Base-by-base conservation (phyloP, 192 early-diverging fungal species). In the Coemansia sp. region DNA sequence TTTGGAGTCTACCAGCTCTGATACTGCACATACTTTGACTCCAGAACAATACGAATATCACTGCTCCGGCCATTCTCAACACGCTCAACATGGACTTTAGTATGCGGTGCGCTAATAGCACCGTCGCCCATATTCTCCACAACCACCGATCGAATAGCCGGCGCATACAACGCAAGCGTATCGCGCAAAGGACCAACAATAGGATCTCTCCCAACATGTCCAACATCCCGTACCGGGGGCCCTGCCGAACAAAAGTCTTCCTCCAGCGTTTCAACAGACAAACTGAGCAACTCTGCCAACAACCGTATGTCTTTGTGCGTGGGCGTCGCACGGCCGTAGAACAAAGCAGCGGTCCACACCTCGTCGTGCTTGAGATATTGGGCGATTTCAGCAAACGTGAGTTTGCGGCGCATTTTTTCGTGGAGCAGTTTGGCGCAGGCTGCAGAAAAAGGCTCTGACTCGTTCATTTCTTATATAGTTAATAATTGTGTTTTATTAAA, bases 261-360 rank as follows among this genome's bases (percentile, higher is more conserved):
- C 37, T 74, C 68, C 2, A 79, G 68, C 4, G 77, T 68, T 57
- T 79, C 71, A 17, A 67, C 59, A 17, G 77, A 79, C 51, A 79
- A 64, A 20, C 63, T 73, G 34, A 79, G 77, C 26, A 79, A 40
- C 34, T 62, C 58, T 3, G 77, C 77, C 47, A 79, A 58, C 60
- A 48, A 23, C 17, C 58, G 64, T 10, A 79, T 74, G 46, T 79
- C 77, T 49, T 73, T 74, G 40, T 65, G 67, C 36, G 77, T 62
- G 18, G 77, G 77, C 23, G 77, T 61, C 63, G 85, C 87, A 44
- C 86, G 86, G 11, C 87, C 87, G 59, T 88, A 88, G 64, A 88
- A 88, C 38, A 88, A 62, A 1, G 87, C 83, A 9, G 87, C 87
- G 11, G 83, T 81, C 83, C 86, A 88, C 5, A 88, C 81, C 67